Base-by-base conservation (phyloP, 75 land plant genomes). In the Adiantum capillusveneris region DNA sequence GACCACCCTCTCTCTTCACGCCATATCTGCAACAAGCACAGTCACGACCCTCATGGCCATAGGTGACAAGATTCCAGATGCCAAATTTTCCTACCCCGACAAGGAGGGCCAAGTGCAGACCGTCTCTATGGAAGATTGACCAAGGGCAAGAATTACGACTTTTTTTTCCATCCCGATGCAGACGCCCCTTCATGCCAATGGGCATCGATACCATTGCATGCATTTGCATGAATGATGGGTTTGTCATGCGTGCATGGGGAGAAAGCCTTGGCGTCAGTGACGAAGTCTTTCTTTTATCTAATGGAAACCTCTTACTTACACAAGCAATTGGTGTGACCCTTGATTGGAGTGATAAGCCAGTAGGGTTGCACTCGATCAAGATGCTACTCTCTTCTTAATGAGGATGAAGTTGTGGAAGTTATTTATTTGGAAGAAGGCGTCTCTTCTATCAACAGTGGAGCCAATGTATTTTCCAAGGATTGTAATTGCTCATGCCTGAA, bases 211-310 rank as follows among this genome's bases (percentile, higher is more conserved):
- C 79, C 58, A 74, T 90, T 44, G 88, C 93, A 31, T 90, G 93
- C 66, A 56, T 90, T 42, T 71, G 88, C 12, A 94, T 90, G 53
- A 90, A 90, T 67, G 96, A 90, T 43, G 94, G 83, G 5, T 90
- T 90, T 53, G 96, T 90, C 28, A 72, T 87, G 85, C 70, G 66
- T 72, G 93, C 88, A 30, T 90, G 96, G 96, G 76, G 79, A 70
- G 69, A 81, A 67, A 63, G 65, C 34, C 61, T 84, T 1, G 68
- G 73, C 18, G 60, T 88, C 31, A 70, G 73, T 1, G 96, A 84
- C 53, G 77, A 90, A 61, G 87, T 88, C 36, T 49, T 88, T 22
- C 50, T 84, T 63, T 64, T 90, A 17, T 79, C 82, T 1, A 93
- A 90, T 48, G 96, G 96, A 13, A 84, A 84, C 27, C 68, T 75